Percentiles rank a stretch among this genome's conserved stretches.
These are phyloP conservation scores for Terana coerulea DNA, from an alignment of 768 basidiomycete genomes.

Conservation along the genomic window DNA sequence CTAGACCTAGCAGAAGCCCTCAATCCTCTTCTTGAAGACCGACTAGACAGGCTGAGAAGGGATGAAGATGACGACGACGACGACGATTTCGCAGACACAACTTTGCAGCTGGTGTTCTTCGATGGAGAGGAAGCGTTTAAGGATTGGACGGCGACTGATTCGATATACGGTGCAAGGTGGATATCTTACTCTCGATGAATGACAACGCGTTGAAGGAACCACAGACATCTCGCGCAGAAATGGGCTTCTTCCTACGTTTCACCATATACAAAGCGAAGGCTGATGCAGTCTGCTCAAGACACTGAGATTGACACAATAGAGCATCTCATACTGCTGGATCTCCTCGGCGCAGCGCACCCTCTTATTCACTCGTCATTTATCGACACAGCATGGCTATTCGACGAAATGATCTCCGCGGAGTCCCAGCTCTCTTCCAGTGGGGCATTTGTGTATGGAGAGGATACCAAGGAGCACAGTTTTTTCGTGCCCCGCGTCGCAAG, in stretches of 20 bases:
- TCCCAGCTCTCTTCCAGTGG: slow-evolving; percentile 61
- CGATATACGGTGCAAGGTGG: slow-evolving; percentile 92
- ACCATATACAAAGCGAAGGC: slow-evolving; percentile 55
- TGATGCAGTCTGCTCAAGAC: slow-evolving; percentile 40
- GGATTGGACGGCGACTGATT: slow-evolving; percentile 85
- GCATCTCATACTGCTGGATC: slow-evolving; percentile 88
- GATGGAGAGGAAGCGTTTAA: slow-evolving; percentile 98
- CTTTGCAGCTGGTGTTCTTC: slow-evolving; percentile 90
- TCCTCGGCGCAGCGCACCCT: slow-evolving; percentile 78
- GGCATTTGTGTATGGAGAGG: slow-evolving; percentile 48
- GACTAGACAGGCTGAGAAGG: slow-evolving; percentile 48
- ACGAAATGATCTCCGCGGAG: slow-evolving; percentile 72
- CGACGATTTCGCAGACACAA: slow-evolving; percentile 77
- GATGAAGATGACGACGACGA: slow-evolving; percentile 51
- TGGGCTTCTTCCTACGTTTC: slow-evolving; percentile 73
- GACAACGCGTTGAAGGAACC: neutral
- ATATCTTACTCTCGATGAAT: slow-evolving; percentile 8
- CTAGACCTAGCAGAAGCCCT: slow-evolving; percentile 87
- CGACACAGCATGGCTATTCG: slow-evolving; percentile 93
- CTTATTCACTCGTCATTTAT: slow-evolving; percentile 75
- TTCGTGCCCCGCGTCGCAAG: slow-evolving; percentile 49
- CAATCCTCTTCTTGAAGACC: slow-evolving; percentile 63
- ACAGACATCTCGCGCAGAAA: slow-evolving; percentile 81
- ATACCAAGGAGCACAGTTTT: slow-evolving; percentile 54
- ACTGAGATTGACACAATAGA: slow-evolving; percentile 80